Conservation (phyloP, 169 alveolate species). For the Theileria annulata region DNA sequence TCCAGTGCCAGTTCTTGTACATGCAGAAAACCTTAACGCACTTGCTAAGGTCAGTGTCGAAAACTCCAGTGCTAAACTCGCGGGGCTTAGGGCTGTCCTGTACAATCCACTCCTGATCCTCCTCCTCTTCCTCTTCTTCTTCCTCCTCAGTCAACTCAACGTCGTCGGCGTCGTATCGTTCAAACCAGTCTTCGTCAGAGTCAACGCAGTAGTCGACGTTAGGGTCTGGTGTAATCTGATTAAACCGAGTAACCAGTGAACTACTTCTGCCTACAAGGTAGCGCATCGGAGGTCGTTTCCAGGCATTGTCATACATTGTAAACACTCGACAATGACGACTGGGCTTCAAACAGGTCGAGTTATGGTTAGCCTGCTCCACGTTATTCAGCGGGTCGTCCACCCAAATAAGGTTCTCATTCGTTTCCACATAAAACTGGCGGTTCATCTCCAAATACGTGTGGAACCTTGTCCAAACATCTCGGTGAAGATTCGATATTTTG, state of each 20-base stretch:
- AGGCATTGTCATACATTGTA: slow-evolving; percentile 60
- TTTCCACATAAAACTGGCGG: slow-evolving; percentile 55
- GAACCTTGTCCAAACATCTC: slow-evolving; percentile 62
- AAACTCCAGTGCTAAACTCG: slow-evolving; percentile 40
- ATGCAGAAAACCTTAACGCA: slow-evolving; percentile 60
- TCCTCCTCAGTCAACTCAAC: slow-evolving; percentile 68
- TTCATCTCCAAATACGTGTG: slow-evolving; percentile 34
- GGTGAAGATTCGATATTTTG: slow-evolving; percentile 20
- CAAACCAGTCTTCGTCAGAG: slow-evolving; percentile 71
- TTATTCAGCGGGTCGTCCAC: slow-evolving; percentile 50
- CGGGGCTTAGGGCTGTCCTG: slow-evolving; percentile 54
- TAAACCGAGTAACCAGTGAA: slow-evolving; percentile 17
- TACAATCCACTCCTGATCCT: slow-evolving; percentile 60
- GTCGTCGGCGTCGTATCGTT: slow-evolving; percentile 65
- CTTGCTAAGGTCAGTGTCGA: slow-evolving; percentile 32
- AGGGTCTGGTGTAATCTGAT: slow-evolving; percentile 38
- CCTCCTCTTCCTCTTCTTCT: slow-evolving; percentile 59
- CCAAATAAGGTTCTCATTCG: slow-evolving; percentile 12
- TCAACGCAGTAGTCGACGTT: slow-evolving; percentile 62
- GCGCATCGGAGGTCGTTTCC: slow-evolving; percentile 69
- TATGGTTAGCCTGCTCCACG: slow-evolving; percentile 35
- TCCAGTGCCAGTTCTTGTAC: slow-evolving; percentile 67
- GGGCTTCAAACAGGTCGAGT: slow-evolving; percentile 33
- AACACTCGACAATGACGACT: slow-evolving; percentile 39
- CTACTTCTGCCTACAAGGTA: slow-evolving; percentile 24